Conservation (phyloP, 2,329 filamentous ascomycete genomes). For the Bipolaris victoriae region DNA sequence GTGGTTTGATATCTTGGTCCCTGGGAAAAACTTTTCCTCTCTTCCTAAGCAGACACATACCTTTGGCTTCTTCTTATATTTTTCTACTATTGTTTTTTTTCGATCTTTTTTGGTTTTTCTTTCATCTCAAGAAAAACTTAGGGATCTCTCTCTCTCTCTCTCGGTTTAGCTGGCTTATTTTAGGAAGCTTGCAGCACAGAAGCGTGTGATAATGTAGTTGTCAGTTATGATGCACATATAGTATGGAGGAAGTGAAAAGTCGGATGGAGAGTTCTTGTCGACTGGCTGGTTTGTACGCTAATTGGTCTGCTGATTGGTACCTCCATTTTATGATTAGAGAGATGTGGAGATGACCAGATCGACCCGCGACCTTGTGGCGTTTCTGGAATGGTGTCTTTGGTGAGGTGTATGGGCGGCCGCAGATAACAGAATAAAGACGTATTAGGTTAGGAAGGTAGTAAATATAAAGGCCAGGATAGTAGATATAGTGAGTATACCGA, state of each 20-base stretch:
- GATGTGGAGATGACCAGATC: too few relatives aligned
- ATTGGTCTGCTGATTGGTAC: too few relatives aligned
- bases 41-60: background rate
- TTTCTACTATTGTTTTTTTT: background rate
- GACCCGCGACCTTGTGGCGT: conserved; percentile 10
- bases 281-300: too few relatives aligned
- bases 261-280: background rate
- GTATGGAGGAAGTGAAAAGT: background rate
- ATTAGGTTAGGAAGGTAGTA: background rate
- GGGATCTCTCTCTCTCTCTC: too few relatives aligned
- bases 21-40: background rate
- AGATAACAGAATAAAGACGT: background rate
- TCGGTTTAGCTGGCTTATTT: too few relatives aligned
- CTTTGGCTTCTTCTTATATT: background rate
- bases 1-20: conserved; percentile 1
- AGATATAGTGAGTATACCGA: conserved; percentile 8
- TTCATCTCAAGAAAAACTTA: too few relatives aligned
- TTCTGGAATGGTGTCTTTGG: conserved; percentile 5
- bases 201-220: background rate
- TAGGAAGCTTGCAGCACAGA: too few relatives aligned
- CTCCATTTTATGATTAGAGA: background rate
- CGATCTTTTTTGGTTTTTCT: background rate
- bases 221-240: background rate
- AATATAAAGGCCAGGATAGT: too few relatives aligned
- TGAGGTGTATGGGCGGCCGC: background rate